These are phyloP conservation scores for Fremontodendron californicum DNA, from an alignment of 345 rosid species.

Conservation along the genomic window DNA sequence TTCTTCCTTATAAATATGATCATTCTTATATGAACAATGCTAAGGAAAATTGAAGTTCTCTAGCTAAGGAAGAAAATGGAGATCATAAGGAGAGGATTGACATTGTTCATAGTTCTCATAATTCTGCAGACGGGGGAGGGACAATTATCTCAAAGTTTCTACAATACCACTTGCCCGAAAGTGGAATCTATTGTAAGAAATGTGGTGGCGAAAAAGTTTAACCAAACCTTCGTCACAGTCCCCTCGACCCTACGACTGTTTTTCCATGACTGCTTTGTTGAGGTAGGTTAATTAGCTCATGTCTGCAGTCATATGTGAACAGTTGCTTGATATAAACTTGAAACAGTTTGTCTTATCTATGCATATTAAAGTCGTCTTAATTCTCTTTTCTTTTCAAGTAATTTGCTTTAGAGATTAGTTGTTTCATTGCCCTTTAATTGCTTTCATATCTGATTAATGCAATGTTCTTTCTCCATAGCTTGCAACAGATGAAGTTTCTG, in stretches of 20 bases:
- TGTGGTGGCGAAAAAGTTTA: slow-evolving; percentile 43
- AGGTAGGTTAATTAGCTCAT: slow-evolving; percentile 44
- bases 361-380: neutral
- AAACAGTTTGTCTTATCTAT: no score
- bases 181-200: slow-evolving; percentile 63
- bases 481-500: neutral
- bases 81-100: slow-evolving; percentile 1
- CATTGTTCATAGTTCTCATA: slow-evolving; percentile 23
- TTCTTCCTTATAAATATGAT: neutral
- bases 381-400: no score
- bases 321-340: no score
- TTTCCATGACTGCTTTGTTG: slow-evolving; percentile 87
- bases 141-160: slow-evolving; percentile 51
- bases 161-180: slow-evolving; percentile 50
- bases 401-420: no score
- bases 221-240: slow-evolving; percentile 48
- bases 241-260: slow-evolving; percentile 81
- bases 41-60: neutral
- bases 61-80: slow-evolving; percentile 10
- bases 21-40: neutral
- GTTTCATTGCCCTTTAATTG: neutral
- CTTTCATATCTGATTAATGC: neutral
- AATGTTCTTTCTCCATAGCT: neutral
- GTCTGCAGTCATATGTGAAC: no score
- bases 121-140: slow-evolving; percentile 34